Base-by-base conservation (phyloP, 129 eudicot genomes). In the Ambrosia artemisiifolia region DNA sequence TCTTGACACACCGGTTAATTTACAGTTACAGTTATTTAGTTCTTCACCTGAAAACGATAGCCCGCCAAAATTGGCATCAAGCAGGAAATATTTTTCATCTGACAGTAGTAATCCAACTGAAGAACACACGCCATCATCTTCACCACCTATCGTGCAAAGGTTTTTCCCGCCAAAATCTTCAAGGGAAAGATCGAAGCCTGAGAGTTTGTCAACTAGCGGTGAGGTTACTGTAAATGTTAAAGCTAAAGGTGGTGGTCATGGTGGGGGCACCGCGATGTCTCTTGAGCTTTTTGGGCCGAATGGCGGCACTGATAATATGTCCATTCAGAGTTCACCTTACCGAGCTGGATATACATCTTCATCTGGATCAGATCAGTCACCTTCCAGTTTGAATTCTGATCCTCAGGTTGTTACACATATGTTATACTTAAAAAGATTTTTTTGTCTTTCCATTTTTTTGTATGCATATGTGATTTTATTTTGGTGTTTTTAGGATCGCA, bases 321-420 rank as follows among this genome's bases (percentile, higher is more conserved):
- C 92, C 7, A 70, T 79, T 67, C 98, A 87, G 55, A 89, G 82
- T 67, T 85, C 83, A 33, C 92, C 95, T 9, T 77, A 85, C 43
- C 88, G 78, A 69, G 95, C 92, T 61, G 92, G 95, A 63, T 87
- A 85, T 72, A 74, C 92, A 56, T 88, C 96, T 16, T 89, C 97
- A 46, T 85, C 96, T 71, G 94, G 89, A 7, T 93, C 98, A 20
- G 96, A 93, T 77, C 90, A 87, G 76, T 93, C 98, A 16, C 95
- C 96, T 7, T 83, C 98, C 57, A 93, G 92, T 78, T 83, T 79
- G 50, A 83, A 80, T 79, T 93, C 96, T 18, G 98, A 87, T 85
- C 81, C 92, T 68, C 95, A 87, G 98, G 98, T 92, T 83, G 33
- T 64, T 63, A 56, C 60, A 46, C 7, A 35, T 61, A 19, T 5